Conservation (phyloP, 1,284 basidiomycete species). For the Microbotryomycetes sp. region DNA sequence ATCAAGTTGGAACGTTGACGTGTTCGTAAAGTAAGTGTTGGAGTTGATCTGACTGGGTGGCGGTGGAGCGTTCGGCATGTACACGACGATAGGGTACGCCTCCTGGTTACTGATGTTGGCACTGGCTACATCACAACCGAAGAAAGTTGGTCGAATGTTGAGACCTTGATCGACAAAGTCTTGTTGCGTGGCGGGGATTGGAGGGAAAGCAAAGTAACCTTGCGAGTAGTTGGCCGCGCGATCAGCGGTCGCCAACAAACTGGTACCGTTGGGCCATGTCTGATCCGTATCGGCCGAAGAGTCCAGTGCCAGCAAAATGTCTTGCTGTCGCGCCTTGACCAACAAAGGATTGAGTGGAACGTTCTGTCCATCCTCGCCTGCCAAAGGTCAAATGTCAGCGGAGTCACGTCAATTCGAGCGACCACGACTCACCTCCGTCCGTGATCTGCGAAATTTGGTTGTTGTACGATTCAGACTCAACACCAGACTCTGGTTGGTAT, state of each 20-base stretch:
- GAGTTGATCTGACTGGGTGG: background rate
- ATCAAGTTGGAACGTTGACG: slow-evolving; percentile 43
- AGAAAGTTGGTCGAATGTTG: slow-evolving; percentile 64
- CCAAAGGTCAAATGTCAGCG: too few relatives aligned
- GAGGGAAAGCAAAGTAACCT: slow-evolving; percentile 48
- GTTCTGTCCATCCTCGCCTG: slow-evolving; percentile 17
- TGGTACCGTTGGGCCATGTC: slow-evolving; percentile 58
- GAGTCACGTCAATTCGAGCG: slow-evolving; percentile 10
- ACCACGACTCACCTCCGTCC: slow-evolving; percentile 48
- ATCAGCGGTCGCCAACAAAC: slow-evolving; percentile 43
- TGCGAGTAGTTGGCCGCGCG: slow-evolving; percentile 23
- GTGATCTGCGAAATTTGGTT: slow-evolving; percentile 45
- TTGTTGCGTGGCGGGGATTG: slow-evolving; percentile 52
- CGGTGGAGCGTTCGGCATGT: slow-evolving; percentile 35
- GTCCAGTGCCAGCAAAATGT: slow-evolving; percentile 65
- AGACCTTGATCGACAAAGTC: slow-evolving; percentile 59
- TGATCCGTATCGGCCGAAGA: slow-evolving; percentile 51
- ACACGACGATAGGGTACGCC: slow-evolving; percentile 26
- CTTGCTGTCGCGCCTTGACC: slow-evolving; percentile 56
- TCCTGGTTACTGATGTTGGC: slow-evolving; percentile 37
- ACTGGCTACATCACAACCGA: slow-evolving; percentile 57
- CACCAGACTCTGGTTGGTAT: slow-evolving; percentile 34
- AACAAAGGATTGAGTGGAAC: slow-evolving; percentile 45
- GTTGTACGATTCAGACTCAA: slow-evolving; percentile 22
- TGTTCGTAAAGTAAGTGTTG: slow-evolving; percentile 34